These are phyloP conservation scores for Euryodendron excelsum DNA, from an alignment of 148 eudicot genomes.

Conservation along the genomic window DNA sequence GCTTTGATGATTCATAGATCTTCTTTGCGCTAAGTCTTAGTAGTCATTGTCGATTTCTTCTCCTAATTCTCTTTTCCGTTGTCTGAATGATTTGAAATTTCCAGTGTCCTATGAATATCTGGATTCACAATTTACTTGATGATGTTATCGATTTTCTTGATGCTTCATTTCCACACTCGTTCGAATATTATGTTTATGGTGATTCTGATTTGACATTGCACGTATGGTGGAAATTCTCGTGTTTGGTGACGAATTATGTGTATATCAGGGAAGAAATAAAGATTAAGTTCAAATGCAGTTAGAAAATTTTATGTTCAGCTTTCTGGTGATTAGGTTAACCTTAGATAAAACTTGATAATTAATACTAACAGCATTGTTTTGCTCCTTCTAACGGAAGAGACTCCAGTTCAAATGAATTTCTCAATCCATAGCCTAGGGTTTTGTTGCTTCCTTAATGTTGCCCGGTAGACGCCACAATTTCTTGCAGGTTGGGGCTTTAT, in stretches of 20 bases:
- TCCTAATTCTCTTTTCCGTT: neutral
- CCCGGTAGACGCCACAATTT: neutral
- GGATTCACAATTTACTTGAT: neutral
- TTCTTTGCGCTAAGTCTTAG: neutral
- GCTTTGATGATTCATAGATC: neutral
- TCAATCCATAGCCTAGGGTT: neutral
- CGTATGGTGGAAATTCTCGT: neutral
- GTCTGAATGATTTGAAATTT: neutral
- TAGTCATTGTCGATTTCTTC: neutral
- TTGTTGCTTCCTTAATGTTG: neutral
- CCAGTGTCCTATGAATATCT: neutral
- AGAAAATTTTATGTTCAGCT: neutral
- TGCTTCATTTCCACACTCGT: neutral
- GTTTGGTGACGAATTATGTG: neutral
- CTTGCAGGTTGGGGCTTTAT: neutral
- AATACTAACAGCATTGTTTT: neutral
- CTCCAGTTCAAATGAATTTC: neutral
- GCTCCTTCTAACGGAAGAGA: neutral
- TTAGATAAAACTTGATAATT: neutral
- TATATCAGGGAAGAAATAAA: neutral
- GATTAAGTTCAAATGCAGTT: neutral
- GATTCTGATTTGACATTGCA: neutral
- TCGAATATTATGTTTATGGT: neutral
- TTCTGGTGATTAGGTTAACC: neutral
- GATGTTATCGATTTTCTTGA: neutral